Evolutionary conservation across 2,329 filamentous ascomycete species (phyloP), one percentile per base, ranked within the genome.

Genomic region (Didymella keratinophila): DNA sequence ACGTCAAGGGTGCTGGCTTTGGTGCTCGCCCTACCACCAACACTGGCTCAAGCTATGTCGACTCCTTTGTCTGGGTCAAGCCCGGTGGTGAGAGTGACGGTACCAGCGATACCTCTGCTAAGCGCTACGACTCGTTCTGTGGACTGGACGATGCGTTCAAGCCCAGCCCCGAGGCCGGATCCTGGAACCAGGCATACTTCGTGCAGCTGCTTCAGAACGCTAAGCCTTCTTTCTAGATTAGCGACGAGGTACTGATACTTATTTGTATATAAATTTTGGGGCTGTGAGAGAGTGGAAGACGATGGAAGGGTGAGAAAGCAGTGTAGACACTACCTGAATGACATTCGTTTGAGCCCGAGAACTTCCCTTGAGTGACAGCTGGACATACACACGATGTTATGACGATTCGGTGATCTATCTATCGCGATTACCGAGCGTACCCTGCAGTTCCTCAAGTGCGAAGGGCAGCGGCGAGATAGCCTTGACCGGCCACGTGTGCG

Each of bases 31-130:
- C 87, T 1, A 84, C 84, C 0, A 78, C 83, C 25, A 79, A 83
- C 71, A 90, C 88, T 4, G 86, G 85, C 16, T 80, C 85, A 59
- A 70, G 77, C 1, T 78, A 87, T 23, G 80, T 83, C 21, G 88
- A 91, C 73, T 84, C 87, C 28, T 88, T 90, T 63, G 87, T 90
- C 58, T 90, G 88, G 88, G 79, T 89, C 67, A 90, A 90, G 82
- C 88, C 88, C 5, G 88, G 88, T 66, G 82, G 82, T 53, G 82
- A 84, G 72, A 79, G 78, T 20, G 82, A 84, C 63, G 82, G 82
- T 57, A 84, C 82, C 0, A 74, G 67, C 32, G 71, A 79, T 54
- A 58, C 69, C 2, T 58, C 54, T 20, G 81, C 86, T 4, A 70
- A 75, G 30, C 81, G 83, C 28, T 87, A 85, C 67, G 84, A 87